Percentiles rank a stretch among this genome's conserved stretches.
Evolutionary conservation across 129 eudicot genomes (phyloP).

Genomic region (Erigeron canadensis): DNA sequence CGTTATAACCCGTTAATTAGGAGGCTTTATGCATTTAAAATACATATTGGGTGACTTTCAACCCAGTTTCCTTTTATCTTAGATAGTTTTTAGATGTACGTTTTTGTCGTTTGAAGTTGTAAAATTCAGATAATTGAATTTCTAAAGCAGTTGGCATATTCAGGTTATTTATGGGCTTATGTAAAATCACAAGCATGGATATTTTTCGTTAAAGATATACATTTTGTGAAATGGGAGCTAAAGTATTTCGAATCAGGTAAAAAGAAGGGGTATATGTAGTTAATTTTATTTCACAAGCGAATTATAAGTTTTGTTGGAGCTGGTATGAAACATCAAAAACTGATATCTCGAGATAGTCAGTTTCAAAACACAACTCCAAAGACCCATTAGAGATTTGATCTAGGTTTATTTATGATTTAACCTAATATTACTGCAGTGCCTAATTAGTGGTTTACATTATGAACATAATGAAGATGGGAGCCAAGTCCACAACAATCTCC

Average conservation of each 20-base stretch:
- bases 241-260: too few species aligned
- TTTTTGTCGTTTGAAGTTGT: too few species aligned
- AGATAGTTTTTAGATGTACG: too few species aligned
- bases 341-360: background rate
- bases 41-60: too few species aligned
- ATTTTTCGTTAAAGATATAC: background rate
- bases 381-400: constrained; percentile 1
- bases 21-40: too few species aligned
- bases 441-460: constrained; percentile 11
- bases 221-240: background rate
- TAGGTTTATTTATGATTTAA: background rate
- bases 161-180: background rate
- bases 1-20: too few species aligned
- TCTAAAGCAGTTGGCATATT: too few species aligned
- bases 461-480: constrained; percentile 74
- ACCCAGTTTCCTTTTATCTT: too few species aligned
- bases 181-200: background rate
- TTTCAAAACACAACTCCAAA: background rate
- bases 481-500: constrained; percentile 87
- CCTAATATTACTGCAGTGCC: constrained; percentile 7
- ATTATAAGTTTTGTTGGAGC: too few species aligned
- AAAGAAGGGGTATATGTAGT: too few species aligned
- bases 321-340: background rate
- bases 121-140: too few species aligned
- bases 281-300: too few species aligned